These are phyloP conservation scores for Thelonectria rubi DNA, from an alignment of 2,329 filamentous ascomycete species.

Conservation along the genomic window DNA sequence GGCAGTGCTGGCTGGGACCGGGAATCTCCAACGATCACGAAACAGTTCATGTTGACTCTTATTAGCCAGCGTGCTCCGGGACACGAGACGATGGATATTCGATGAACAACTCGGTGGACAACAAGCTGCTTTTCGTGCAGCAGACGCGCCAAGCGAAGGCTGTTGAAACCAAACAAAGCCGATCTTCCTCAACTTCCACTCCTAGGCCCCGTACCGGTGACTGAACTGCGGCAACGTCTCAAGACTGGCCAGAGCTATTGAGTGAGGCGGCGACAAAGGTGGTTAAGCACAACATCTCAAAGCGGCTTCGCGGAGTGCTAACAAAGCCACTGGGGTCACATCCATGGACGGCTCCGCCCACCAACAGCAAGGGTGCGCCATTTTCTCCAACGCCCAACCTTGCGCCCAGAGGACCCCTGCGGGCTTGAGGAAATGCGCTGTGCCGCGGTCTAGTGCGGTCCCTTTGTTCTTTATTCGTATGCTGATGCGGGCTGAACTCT, in stretches of 20 bases:
- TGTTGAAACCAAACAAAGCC: neutral
- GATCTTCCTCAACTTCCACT: conserved; percentile 2
- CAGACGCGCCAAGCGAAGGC: neutral
- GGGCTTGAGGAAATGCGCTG: conserved; percentile 14
- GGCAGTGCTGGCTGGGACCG: conserved; percentile 10
- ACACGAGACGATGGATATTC: neutral
- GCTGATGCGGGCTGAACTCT: neutral
- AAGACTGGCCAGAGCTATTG: conserved; percentile 11
- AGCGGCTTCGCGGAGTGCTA: conserved; percentile 8
- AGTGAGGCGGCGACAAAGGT: conserved; percentile 13
- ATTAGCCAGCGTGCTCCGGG: neutral
- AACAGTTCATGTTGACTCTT: neutral
- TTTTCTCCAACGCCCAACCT: conserved; percentile 29
- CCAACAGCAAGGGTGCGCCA: conserved; percentile 27
- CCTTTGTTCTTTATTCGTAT: conserved; percentile 9
- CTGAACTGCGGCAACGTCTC: neutral
- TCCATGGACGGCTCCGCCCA: conserved; percentile 9
- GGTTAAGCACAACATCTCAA: conserved; percentile 10
- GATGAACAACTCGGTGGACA: neutral
- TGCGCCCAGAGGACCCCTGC: conserved; percentile 17
- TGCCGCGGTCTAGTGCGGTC: conserved; percentile 8
- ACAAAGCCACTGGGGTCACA: neutral
- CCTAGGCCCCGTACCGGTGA: neutral
- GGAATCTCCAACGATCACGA: conserved; percentile 5
- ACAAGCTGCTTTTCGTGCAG: neutral